Base-by-base conservation (phyloP, 2,329 filamentous ascomycete genomes). In the Endoconidiophora laricicola region DNA sequence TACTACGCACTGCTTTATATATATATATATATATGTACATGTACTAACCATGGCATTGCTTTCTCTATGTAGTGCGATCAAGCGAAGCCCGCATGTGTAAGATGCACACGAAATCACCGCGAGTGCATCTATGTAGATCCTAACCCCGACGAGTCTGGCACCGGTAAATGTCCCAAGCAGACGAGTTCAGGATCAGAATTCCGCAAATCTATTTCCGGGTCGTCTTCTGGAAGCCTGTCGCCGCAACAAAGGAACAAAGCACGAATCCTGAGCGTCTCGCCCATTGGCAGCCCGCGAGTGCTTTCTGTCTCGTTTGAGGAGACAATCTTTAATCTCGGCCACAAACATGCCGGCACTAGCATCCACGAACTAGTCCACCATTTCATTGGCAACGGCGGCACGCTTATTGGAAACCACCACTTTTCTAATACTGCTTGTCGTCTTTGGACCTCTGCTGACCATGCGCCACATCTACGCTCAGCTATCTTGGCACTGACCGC, bases 401-500 rank as follows among this genome's bases (percentile, higher is more conserved):
- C 56, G 1, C 53, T 58, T 10, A 45, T 44, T 29, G 52, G 20
- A n/a, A 54, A 49, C 20, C 49, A n/a, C 42, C 52, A 39, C 12
- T 56, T 48, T 20, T 57, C 42, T 16, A 41, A 16, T 39, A 56
- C 42, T 41, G 56, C 14, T 36, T 56, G 16, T 48, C 42, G 38
- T 49, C 54, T 37, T 9, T 53, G 52, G 52, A 46, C 48, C 12
- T 24, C 18, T 12, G 46, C 38, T 22, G 48, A 53, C 6, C 26
- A 53, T 26, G 44, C 52, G 4, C 55, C 55, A 2, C 55, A 56
- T 42, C 52, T 60, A 2, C 53, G 56, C 6, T 53, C 57, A 6
- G 49, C 56, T n/a, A 55, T 57, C 14, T 53, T 60, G 18, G 56
- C 57, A 14, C 48, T 58, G 23, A 56, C 58, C 5, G 58, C 58